Percentiles rank a stretch among this genome's conserved stretches.
Evolutionary conservation across 805 yeast species (phyloP).

Genomic region (Sugiyamaella floridensis): DNA sequence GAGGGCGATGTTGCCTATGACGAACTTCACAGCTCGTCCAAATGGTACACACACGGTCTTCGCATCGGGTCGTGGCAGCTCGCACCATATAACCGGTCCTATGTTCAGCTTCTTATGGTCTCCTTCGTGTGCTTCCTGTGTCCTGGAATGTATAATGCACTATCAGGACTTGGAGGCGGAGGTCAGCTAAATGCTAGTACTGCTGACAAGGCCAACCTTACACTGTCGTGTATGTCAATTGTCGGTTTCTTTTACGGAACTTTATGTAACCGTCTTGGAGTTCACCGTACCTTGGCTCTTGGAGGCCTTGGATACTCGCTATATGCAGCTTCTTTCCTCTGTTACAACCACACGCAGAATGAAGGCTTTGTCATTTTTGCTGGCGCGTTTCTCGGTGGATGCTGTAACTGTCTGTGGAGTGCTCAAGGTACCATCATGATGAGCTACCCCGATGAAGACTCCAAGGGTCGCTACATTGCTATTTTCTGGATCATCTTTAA

Average conservation of each 20-base stretch:
- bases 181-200: constrained; percentile 37
- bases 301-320: constrained; percentile 43
- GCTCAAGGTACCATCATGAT: constrained; percentile 48
- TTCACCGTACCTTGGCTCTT: constrained; percentile 36
- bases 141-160: constrained; percentile 49
- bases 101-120: constrained; percentile 40
- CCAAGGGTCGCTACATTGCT: constrained; percentile 47
- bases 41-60: constrained; percentile 21
- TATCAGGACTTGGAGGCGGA: constrained; percentile 45
- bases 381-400: constrained; percentile 52
- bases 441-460: constrained; percentile 47
- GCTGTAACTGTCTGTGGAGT: constrained; percentile 51
- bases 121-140: constrained; percentile 43
- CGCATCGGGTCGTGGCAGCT: constrained; percentile 23
- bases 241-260: constrained; percentile 54
- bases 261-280: constrained; percentile 44
- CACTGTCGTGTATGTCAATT: constrained; percentile 49
- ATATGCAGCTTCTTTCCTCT: constrained; percentile 42
- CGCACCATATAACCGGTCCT: constrained; percentile 36
- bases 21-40: neutral
- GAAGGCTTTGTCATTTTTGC: constrained; percentile 43
- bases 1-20: neutral
- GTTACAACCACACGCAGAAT: constrained; percentile 38
- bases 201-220: constrained; percentile 46
- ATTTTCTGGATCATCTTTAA: constrained; percentile 55